phyloP scores from a whole-genome alignment of 179 eudicot genomes.

The Vitellaria paradoxa region DNA sequence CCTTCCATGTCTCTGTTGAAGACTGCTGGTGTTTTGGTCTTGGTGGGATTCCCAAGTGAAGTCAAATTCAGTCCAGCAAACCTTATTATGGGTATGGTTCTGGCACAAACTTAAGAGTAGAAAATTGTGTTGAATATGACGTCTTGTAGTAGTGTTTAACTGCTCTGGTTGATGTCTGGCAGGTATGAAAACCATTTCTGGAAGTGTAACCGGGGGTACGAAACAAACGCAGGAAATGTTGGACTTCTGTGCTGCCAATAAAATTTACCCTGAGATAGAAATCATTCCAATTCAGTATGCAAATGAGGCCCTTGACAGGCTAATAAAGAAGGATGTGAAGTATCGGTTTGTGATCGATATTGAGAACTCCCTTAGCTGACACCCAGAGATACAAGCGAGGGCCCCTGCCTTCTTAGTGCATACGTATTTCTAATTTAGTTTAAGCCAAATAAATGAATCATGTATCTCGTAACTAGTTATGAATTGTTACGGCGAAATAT shows the following conservation, averaged over 20 bases:
- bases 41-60: slow-evolving; percentile 72
- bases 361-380: slow-evolving; percentile 36
- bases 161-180: slow-evolving; percentile 1
- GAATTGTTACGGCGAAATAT: background rate
- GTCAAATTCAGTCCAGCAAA: slow-evolving; percentile 62
- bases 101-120: background rate
- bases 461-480: slow-evolving; percentile 6
- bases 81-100: slow-evolving; percentile 45
- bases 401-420: background rate
- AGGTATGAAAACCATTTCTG: slow-evolving; percentile 38
- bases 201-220: slow-evolving; percentile 47
- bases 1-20: slow-evolving; percentile 63
- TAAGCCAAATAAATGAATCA: too few species aligned
- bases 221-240: slow-evolving; percentile 42
- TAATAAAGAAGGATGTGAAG: slow-evolving; percentile 42
- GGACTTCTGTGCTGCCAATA: slow-evolving; percentile 39
- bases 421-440: background rate
- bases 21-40: slow-evolving; percentile 53
- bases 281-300: slow-evolving; percentile 36
- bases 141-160: background rate
- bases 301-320: slow-evolving; percentile 43
- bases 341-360: slow-evolving; percentile 50
- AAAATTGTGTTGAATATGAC: background rate
- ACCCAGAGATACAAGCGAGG: background rate
- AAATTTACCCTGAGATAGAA: slow-evolving; percentile 41